Evolutionary conservation across 2,329 filamentous ascomycete genomes (phyloP).

Genomic region (Neoarthrinium moseri): DNA sequence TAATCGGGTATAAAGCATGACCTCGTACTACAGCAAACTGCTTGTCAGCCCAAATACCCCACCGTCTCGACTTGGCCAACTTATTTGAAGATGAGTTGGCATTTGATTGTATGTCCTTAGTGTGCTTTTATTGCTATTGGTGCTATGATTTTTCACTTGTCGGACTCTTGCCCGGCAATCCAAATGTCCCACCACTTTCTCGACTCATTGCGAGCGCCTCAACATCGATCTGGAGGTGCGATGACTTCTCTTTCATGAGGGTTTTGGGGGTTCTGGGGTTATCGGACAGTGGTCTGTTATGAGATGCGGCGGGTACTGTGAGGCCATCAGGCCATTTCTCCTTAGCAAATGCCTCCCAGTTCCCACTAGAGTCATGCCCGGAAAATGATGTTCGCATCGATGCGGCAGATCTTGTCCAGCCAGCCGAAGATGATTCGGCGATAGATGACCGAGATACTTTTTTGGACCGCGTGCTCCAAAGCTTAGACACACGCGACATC

Average conservation of each 20-base stretch:
- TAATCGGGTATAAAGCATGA: too few species aligned
- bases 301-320: constrained; percentile 5
- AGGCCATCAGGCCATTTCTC: constrained; percentile 10
- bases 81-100: too few species aligned
- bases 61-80: too few species aligned
- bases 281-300: not conserved
- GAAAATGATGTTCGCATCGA: constrained; percentile 5
- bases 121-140: too few species aligned
- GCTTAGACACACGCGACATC: constrained; percentile 8
- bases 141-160: not conserved
- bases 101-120: too few species aligned
- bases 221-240: not conserved
- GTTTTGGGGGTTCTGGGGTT: constrained; percentile 3
- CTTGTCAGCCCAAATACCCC: too few species aligned
- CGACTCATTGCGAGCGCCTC: constrained; percentile 1
- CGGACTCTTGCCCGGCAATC: constrained; percentile 3
- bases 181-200: constrained; percentile 11
- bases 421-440: not conserved
- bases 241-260: not conserved
- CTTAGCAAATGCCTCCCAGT: constrained; percentile 9
- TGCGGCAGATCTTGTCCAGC: constrained; percentile 5
- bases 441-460: not conserved
- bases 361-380: constrained; percentile 4
- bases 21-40: too few species aligned
- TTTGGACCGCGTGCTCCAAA: not conserved